Conservation (phyloP, 2,329 filamentous ascomycete species). For the Ceratocystis variospora region DNA sequence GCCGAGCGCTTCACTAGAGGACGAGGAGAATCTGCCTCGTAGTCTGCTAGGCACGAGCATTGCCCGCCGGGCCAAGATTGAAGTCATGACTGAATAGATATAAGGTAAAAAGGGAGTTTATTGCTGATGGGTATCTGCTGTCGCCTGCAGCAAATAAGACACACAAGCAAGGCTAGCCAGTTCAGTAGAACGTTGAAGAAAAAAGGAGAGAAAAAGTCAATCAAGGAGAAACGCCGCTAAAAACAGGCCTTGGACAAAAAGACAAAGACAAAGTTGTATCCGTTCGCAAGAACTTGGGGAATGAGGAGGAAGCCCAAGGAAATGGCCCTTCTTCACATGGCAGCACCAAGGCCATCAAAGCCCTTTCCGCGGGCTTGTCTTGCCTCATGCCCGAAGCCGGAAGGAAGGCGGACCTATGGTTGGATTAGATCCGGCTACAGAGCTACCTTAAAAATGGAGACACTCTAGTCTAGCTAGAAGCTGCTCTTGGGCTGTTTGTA, state of each 20-base stretch:
- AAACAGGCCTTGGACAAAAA: background rate
- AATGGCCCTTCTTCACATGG: background rate
- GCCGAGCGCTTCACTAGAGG: conserved; percentile 28
- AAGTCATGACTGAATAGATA: conserved; percentile 12
- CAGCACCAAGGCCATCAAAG: background rate
- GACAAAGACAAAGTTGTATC: background rate
- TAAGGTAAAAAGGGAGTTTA: background rate
- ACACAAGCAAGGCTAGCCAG: background rate
- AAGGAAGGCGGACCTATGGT: conserved; percentile 1
- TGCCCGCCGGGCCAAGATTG: conserved; percentile 14
- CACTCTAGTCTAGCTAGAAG: background rate
- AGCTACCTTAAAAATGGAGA: conserved; percentile 1
- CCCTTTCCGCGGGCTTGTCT: conserved; percentile 5
- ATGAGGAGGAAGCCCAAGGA: background rate
- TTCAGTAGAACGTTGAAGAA: background rate
- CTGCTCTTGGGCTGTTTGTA: background rate
- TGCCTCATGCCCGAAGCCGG: conserved; percentile 4
- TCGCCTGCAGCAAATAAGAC: background rate
- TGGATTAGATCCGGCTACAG: background rate
- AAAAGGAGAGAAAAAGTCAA: background rate
- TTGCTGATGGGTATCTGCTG: background rate
- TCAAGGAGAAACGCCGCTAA: background rate
- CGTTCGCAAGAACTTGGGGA: background rate
- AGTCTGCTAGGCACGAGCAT: conserved; percentile 9
- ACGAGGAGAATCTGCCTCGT: conserved; percentile 15